These are phyloP conservation scores for Leishmania tropica DNA, from an alignment of 208 protist genomes.

Conservation along the genomic window DNA sequence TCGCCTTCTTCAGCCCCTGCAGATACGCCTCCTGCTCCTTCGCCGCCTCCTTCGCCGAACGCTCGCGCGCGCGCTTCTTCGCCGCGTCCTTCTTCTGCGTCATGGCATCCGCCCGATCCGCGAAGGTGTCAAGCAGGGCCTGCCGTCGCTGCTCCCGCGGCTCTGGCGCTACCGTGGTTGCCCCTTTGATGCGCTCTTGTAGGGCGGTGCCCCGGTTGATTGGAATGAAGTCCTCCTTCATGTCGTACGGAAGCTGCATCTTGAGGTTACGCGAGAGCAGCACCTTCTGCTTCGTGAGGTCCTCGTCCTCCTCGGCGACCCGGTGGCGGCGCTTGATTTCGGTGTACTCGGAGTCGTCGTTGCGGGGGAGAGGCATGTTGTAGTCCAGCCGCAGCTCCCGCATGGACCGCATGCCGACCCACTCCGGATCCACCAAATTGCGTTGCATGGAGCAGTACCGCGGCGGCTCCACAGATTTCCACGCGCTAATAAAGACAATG, in stretches of 20 bases:
- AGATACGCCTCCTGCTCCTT: conserved; percentile 83
- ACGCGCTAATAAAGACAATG: conserved; percentile 99
- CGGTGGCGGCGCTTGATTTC: conserved; percentile 88
- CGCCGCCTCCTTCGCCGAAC: conserved; percentile 45
- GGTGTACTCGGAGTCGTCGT: conserved; percentile 78
- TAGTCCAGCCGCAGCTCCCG: conserved; percentile 83
- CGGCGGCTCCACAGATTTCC: conserved; percentile 95
- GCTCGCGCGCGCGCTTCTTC: conserved; percentile 73
- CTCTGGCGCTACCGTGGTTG: conserved; percentile 79
- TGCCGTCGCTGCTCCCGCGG: conserved; percentile 79
- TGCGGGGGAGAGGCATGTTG: conserved; percentile 50
- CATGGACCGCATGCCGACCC: conserved; percentile 88
- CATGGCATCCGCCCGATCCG: conserved; percentile 77
- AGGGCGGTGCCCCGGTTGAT: conserved; percentile 56
- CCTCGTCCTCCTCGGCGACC: conserved; percentile 56
- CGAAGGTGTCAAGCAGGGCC: conserved; percentile 78
- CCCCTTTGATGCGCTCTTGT: conserved; percentile 74
- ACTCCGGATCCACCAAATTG: conserved; percentile 88
- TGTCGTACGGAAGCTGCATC: conserved; percentile 85
- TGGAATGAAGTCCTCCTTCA: conserved; percentile 93
- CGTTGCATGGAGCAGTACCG: conserved; percentile 97
- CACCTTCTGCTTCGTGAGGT: conserved; percentile 42
- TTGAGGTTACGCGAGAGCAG: conserved; percentile 84
- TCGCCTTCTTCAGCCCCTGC: conserved; percentile 87
- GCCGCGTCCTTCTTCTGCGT: conserved; percentile 69